Percentiles rank a stretch among this genome's conserved stretches.
Conservation (phyloP, 306 rosid genomes). For the Senna tora region DNA sequence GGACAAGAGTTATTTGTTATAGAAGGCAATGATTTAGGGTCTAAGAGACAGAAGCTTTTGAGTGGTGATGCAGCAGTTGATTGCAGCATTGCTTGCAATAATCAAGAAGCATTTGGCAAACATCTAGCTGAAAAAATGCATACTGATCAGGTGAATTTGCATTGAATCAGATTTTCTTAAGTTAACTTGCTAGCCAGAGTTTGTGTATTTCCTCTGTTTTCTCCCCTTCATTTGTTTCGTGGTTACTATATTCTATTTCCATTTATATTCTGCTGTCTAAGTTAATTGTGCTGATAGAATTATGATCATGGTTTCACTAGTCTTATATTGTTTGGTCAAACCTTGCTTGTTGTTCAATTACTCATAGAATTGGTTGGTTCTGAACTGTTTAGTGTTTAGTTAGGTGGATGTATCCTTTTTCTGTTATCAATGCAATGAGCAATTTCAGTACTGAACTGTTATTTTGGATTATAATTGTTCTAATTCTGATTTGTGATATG, state of each 20-base stretch:
- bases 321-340: not conserved
- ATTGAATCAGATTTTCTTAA: slow-evolving; percentile 11
- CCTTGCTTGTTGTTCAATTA: too few species aligned
- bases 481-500: slow-evolving; percentile 13
- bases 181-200: slow-evolving; percentile 9
- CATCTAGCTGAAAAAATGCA: slow-evolving; percentile 68
- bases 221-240: not conserved
- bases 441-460: too few species aligned
- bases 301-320: not conserved
- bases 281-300: not conserved
- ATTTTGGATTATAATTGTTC: not conserved
- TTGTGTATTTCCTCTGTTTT: slow-evolving; percentile 1
- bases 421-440: too few species aligned
- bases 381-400: too few species aligned
- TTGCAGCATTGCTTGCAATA: slow-evolving; percentile 65
- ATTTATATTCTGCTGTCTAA: not conserved
- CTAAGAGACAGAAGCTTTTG: slow-evolving; percentile 49
- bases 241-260: not conserved
- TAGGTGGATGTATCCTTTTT: too few species aligned
- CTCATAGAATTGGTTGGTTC: too few species aligned
- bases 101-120: slow-evolving; percentile 52
- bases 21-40: slow-evolving; percentile 39
- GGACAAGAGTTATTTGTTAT: slow-evolving; percentile 42
- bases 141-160: slow-evolving; percentile 57
- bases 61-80: slow-evolving; percentile 41